phyloP scores from a whole-genome alignment of 2,329 filamentous ascomycete species.

The Cladophialophora exuberans region DNA sequence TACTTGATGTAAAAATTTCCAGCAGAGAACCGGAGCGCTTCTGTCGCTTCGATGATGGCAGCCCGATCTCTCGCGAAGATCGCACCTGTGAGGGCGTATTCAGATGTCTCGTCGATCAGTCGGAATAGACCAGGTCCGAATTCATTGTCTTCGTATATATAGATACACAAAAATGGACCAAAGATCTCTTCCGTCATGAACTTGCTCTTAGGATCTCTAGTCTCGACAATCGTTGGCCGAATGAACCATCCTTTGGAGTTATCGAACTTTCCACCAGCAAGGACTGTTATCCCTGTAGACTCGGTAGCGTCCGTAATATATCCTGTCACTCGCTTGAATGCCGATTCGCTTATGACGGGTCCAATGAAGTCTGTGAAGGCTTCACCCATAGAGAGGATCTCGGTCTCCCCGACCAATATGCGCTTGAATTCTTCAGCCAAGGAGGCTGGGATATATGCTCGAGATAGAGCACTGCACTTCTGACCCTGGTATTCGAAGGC shows the following conservation, averaged over 20 bases:
- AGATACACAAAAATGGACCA: conserved; percentile 72
- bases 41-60: conserved; percentile 41
- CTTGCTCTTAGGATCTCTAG: conserved; percentile 72
- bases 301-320: conserved; percentile 80
- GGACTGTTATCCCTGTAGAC: conserved; percentile 71
- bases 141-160: conserved; percentile 75
- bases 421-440: too few species aligned
- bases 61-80: conserved; percentile 46
- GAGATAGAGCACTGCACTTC: conserved; percentile 85
- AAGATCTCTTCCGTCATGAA: conserved; percentile 81
- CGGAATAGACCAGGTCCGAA: conserved; percentile 54
- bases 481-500: conserved; percentile 92
- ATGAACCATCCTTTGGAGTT: conserved; percentile 80
- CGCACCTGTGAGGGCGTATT: conserved; percentile 48
- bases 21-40: conserved; percentile 42
- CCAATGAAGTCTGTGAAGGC: conserved; percentile 80
- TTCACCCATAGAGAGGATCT: conserved; percentile 71
- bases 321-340: conserved; percentile 77
- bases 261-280: conserved; percentile 78
- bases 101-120: conserved; percentile 40
- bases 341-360: conserved; percentile 80
- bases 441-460: conserved; percentile 77
- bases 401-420: conserved; percentile 68
- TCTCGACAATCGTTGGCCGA: conserved; percentile 79
- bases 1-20: conserved; percentile 51